Evolutionary conservation across 140 eudicot genomes (phyloP).

Genomic region (Ambrosia hybrid): DNA sequence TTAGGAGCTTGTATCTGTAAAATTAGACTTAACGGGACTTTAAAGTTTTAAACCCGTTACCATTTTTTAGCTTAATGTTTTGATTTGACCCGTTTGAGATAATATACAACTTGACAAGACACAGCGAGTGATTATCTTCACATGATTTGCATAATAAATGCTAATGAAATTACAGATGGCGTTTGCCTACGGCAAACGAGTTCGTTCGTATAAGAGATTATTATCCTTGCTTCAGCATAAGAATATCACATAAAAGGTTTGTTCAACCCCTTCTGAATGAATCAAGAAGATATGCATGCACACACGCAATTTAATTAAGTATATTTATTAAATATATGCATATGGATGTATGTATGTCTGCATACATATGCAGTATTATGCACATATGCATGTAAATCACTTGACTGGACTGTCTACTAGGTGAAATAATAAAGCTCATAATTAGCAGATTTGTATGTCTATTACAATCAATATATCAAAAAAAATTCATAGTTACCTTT

Average conservation of each 20-base stretch:
- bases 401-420: no score
- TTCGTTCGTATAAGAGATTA: slow-evolving; percentile 89
- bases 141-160: no score
- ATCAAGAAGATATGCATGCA: background rate
- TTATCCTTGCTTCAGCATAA: slow-evolving; percentile 86
- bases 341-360: background rate
- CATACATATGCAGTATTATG: no score
- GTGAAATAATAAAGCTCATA: no score
- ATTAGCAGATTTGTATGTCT: no score
- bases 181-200: slow-evolving; percentile 97
- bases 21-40: background rate
- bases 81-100: background rate
- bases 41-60: background rate
- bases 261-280: slow-evolving; percentile 9
- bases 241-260: slow-evolving; percentile 70
- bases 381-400: no score
- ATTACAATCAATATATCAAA: no score
- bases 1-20: no score
- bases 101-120: no score
- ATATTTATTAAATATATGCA: background rate
- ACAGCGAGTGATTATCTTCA: no score
- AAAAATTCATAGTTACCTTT: no score
- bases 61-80: no score
- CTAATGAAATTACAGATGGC: slow-evolving; percentile 61
- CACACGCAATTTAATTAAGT: background rate